A percentile compares a stretch with the other conserved stretches of the same genome.
phyloP scores from a whole-genome alignment of 2,329 filamentous ascomycete genomes.

The Hypoxylon sp. region DNA sequence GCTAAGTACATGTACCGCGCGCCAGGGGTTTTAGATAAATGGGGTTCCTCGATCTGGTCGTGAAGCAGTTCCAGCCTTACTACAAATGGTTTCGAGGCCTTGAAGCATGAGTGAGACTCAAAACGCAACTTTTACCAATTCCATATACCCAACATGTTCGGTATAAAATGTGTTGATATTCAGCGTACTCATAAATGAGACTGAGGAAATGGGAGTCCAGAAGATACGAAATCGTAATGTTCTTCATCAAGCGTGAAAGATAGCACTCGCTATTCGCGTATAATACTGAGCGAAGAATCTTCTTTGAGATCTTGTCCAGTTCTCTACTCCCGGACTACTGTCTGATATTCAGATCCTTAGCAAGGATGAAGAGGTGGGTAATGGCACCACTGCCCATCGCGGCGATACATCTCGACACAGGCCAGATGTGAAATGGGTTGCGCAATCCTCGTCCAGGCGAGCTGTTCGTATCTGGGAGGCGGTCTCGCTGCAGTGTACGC shows the following conservation, averaged over 20 bases:
- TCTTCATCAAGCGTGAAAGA: not conserved
- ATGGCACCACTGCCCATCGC: slow-evolving; percentile 54
- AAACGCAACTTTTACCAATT: not conserved
- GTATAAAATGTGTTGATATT: not conserved
- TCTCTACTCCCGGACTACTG: slow-evolving; percentile 29
- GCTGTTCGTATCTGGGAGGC: slow-evolving; percentile 10
- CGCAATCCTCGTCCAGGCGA: slow-evolving; percentile 25
- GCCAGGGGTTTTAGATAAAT: slow-evolving; percentile 34
- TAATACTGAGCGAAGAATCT: slow-evolving; percentile 12
- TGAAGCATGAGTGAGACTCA: slow-evolving; percentile 29
- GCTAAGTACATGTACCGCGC: slow-evolving; percentile 39
- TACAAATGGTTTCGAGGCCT: slow-evolving; percentile 30
- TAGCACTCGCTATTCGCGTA: slow-evolving; percentile 16
- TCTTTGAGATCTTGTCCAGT: slow-evolving; percentile 18
- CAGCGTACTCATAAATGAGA: not conserved
- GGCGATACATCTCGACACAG: slow-evolving; percentile 35
- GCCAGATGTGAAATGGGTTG: slow-evolving; percentile 23
- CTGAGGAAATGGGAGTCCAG: not conserved
- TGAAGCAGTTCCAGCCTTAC: slow-evolving; percentile 48
- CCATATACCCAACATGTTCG: not conserved
- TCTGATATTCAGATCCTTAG: slow-evolving; percentile 45
- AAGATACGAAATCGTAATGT: not conserved
- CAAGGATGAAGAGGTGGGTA: slow-evolving; percentile 51
- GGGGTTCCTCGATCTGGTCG: slow-evolving; percentile 45
- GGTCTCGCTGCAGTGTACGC: not conserved